These are phyloP conservation scores for Citrus unshiu DNA, from an alignment of 345 rosid genomes.

Conservation along the genomic window DNA sequence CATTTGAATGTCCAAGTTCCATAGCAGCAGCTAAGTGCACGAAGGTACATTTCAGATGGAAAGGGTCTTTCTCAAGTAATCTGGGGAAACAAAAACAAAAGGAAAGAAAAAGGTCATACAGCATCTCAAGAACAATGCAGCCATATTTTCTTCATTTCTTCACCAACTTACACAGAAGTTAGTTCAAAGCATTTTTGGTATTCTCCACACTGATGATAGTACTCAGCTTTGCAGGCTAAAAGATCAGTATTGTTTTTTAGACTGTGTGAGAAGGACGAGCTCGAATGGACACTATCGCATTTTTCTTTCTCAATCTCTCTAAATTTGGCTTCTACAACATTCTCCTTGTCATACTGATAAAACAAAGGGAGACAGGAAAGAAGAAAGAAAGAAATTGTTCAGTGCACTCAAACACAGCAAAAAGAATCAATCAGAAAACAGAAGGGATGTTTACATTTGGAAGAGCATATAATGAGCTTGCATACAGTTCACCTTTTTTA, in stretches of 20 bases:
- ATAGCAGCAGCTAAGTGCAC: slow-evolving; percentile 91
- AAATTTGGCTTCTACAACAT: slow-evolving; percentile 76
- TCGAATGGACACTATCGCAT: slow-evolving; percentile 38
- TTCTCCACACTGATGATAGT: slow-evolving; percentile 95
- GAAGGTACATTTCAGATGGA: slow-evolving; percentile 81
- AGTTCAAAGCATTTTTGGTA: slow-evolving; percentile 90
- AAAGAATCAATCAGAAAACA: neutral
- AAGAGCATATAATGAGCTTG: neutral
- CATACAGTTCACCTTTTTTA: slow-evolving; percentile 55
- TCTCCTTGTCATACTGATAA: slow-evolving; percentile 75
- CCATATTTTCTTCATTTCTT: slow-evolving; percentile 5
- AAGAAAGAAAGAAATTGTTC: slow-evolving; percentile 19
- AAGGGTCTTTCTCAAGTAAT: slow-evolving; percentile 95
- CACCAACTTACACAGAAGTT: slow-evolving; percentile 67
- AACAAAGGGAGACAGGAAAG: neutral
- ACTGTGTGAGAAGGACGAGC: slow-evolving; percentile 44
- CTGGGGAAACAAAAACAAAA: slow-evolving; percentile 28
- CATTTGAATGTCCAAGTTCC: slow-evolving; percentile 97
- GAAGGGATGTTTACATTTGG: slow-evolving; percentile 4
- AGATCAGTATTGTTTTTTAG: slow-evolving; percentile 79
- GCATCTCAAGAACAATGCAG: slow-evolving; percentile 10
- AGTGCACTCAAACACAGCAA: slow-evolving; percentile 3
- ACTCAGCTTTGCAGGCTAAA: slow-evolving; percentile 94
- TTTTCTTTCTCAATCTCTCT: slow-evolving; percentile 78
- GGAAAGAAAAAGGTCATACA: slow-evolving; percentile 13